Base-by-base conservation (phyloP, 176 grass and related monocot species). In the Juncus effusus region DNA sequence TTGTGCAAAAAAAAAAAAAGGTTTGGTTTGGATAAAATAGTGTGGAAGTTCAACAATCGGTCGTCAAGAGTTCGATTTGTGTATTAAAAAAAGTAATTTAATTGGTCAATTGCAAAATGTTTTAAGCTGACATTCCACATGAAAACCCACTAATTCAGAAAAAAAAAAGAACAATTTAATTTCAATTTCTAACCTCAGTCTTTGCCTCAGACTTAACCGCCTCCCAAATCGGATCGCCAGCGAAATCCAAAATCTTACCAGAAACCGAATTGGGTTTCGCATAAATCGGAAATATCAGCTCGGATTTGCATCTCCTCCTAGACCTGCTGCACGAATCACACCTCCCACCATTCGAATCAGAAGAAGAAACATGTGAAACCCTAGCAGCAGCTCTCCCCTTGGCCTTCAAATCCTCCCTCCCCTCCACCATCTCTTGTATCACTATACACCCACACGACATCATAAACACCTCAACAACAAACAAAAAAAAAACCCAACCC, bases 261-360 rank as follows among this genome's bases (percentile, higher is more conserved):
- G 86, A 79, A 7, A 75, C 42, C 56, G 83, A 66, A 74, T 72
- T 90, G 59, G 78, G 85, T 88, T 86, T 86, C 50, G 83, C 94
- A 67, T 99, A 99, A 69, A 99, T 87, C 53, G 92, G 92, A 73
- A 96, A 96, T 40, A 91, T 91, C 60, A 71, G 11, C 87, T 91
- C 92, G 51, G 82, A 83, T 13, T 63, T 78, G 74, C 72, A 76
- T 72, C 81, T 69, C 75, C 81, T 69, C 66, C 74, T 72, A 15
- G 42, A 73, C 62, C 75, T 60, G 19, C 70, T 57, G 55, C 80
- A 80, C 6, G 60, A 59, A n/a, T 78, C 71, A 45, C 79, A 79
- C 4, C 42, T 63, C 35, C 12, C 16, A 5, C 40, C 47, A 16
- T 49, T 28, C 19, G 19, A 40, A 36, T 16, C 52, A 3, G 64